Base-by-base conservation (phyloP, 371 early-diverging fungal genomes). In the Chytridiales sp. region DNA sequence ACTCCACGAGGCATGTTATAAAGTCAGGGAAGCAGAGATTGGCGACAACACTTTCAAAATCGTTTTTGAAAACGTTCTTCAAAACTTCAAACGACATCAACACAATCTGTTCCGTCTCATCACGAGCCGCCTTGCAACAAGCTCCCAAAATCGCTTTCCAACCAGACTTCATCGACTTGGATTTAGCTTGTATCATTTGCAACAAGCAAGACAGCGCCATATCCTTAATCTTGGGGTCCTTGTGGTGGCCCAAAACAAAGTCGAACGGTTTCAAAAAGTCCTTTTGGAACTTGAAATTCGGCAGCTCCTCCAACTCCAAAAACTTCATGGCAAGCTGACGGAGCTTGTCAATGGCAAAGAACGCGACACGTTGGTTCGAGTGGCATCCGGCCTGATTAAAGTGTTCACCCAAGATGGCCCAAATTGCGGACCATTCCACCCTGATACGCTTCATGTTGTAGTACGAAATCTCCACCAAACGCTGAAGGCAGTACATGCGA, bases 391-490 rank as follows among this genome's bases (percentile, higher is more conserved):
- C 94, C 59, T 89, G 85, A 70, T 91, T 90, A 61, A 93, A 94
- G 64, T 92, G 87, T 32, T 88, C 87, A 0, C 94, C 93, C 4
- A 95, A 78, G 6, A 94, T 88, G 1, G 87, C 86, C 96, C 96
- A 95, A 32, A 94, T 87, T 59, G 92, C 86, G 40, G 91, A 87
- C 96, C 96, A 95, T 73, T 95, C 96, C 62, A 94, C 83, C 71
- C 94, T 87, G 66, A 95, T 95, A 80, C 96, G 92, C 49, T 84
- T 85, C 96, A 95, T 95, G 78, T 95, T 95, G 83, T 94, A 95
- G 80, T 93, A 93, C 0, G 88, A 84, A 30, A 95, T 92, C 61
- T 95, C 96, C 0, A 95, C 94, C 4, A 95, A 79, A 44, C 92
- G 87, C 64, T 89, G 91, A 49, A 94, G 73, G 67, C 90, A 90